Base-by-base conservation (phyloP, 768 basidiomycete genomes). In the Gyrodon lividus region DNA sequence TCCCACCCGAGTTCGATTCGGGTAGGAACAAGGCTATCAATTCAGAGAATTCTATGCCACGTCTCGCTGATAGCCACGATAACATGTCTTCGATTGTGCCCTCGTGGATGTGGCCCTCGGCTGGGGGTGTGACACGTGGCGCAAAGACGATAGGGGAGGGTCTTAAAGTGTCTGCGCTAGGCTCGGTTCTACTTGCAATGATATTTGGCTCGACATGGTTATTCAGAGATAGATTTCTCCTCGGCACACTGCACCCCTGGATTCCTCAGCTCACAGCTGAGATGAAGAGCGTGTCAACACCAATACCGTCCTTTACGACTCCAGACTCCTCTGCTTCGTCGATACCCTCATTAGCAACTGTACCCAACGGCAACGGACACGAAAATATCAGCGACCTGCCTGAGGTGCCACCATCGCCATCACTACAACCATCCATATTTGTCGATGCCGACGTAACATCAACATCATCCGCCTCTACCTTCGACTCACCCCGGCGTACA, bases 1-100 rank as follows among this genome's bases (percentile, higher is more conserved):
- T 54, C 8, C 65, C 69, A 16, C 70, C 70, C 31, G 59, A 63
- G 31, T 46, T 57, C 22, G 53, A 58, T 41, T 44, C 51, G 9
- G 50, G 44, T 41, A 37, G 43, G 34, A 50, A 47, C 14, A 55
- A 26, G 26, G 50, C 31, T 23, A 49, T 61, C 9, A 52, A 60
- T 26, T 49, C 57, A 0, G 43, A 51, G 19, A 57, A 65, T 8
- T 22, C 61, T n/a, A 24, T 55, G 14, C 48, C 57, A 34, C 45
- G 54, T 50, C 55, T 56, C 26, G 41, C 54, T 6, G 54, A 67
- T 57, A 56, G 48, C 48, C 51, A 38, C 3, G 46, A 57, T 13
- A 55, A 60, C 45, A 22, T 47, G 30, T 63, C 59, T 28, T 40
- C 48, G 2, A 24, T 40, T 10, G 17, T 52, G 12, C 57, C 59